Conservation (phyloP, 2,329 filamentous ascomycete species). For the Coniochaeta hoffmannii region DNA sequence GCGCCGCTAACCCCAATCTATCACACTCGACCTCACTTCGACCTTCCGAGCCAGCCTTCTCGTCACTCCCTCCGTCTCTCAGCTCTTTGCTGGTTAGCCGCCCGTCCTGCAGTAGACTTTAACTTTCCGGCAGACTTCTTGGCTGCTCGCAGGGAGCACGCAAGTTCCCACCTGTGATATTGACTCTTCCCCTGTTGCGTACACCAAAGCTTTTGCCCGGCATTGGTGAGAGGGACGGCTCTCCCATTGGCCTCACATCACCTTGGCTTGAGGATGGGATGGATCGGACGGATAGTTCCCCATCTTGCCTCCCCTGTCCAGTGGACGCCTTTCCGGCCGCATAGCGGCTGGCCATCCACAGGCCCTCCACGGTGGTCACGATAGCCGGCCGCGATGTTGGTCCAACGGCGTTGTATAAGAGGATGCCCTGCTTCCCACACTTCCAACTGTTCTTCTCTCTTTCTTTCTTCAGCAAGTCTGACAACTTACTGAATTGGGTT, state of each 20-base stretch:
- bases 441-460: constrained; percentile 33
- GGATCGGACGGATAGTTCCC: neutral
- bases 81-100: constrained; percentile 27
- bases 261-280: neutral
- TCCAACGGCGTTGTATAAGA: constrained; percentile 32
- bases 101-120: constrained; percentile 28
- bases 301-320: neutral
- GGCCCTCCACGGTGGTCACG: constrained; percentile 16
- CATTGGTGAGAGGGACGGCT: neutral
- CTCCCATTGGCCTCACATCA: neutral
- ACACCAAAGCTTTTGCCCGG: neutral
- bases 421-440: constrained; percentile 26
- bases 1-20: constrained; percentile 10
- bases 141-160: constrained; percentile 5
- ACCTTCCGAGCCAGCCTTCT: neutral
- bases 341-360: constrained; percentile 2
- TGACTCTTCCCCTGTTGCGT: neutral
- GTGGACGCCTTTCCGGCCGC: neutral
- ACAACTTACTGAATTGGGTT: constrained; percentile 45
- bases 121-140: neutral
- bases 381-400: constrained; percentile 20
- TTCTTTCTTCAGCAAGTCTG: constrained; percentile 57
- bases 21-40: neutral
- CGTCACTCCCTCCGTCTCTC: constrained; percentile 7
- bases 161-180: constrained; percentile 2